These are phyloP conservation scores for Coniella vitis DNA, from an alignment of 2,329 filamentous ascomycete genomes.

Conservation along the genomic window DNA sequence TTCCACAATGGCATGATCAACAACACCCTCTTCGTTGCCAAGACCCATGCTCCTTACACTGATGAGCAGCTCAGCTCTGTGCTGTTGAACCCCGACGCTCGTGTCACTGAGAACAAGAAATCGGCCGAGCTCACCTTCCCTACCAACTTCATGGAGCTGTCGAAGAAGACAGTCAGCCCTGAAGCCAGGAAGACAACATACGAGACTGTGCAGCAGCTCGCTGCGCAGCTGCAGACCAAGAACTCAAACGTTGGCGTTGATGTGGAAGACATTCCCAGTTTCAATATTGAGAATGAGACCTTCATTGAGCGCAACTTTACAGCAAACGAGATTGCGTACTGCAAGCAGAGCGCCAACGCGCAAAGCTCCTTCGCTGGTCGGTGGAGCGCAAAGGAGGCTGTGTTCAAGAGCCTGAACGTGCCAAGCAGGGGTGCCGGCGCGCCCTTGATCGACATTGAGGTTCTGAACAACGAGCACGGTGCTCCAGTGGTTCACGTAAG, in stretches of 20 bases:
- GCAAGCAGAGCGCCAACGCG: slow-evolving; percentile 68
- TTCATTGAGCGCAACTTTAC: slow-evolving; percentile 97
- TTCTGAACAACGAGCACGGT: slow-evolving; percentile 71
- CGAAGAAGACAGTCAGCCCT: slow-evolving; percentile 44
- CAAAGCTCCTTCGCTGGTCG: slow-evolving; percentile 89
- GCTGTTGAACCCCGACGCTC: slow-evolving; percentile 89
- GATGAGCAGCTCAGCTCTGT: slow-evolving; percentile 81
- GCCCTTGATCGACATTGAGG: slow-evolving; percentile 90
- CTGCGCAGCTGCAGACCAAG: slow-evolving; percentile 53
- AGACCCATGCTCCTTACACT: slow-evolving; percentile 82
- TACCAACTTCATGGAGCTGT: slow-evolving; percentile 57
- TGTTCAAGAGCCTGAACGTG: slow-evolving; percentile 95
- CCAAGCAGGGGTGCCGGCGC: slow-evolving; percentile 82
- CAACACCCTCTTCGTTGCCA: slow-evolving; percentile 95
- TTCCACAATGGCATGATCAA: slow-evolving; percentile 98
- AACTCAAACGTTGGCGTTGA: slow-evolving; percentile 87
- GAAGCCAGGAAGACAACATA: slow-evolving; percentile 56
- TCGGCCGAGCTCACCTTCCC: slow-evolving; percentile 71
- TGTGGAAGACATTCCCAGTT: slow-evolving; percentile 77
- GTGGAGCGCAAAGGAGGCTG: slow-evolving; percentile 97
- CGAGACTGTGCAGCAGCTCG: slow-evolving; percentile 71
- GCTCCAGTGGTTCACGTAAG: slow-evolving; percentile 81
- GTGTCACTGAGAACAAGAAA: slow-evolving; percentile 82
- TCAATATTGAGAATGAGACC: slow-evolving; percentile 91
- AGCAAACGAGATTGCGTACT: slow-evolving; percentile 74